phyloP scores from a whole-genome alignment of 83 land plant species.

The Picea abies region DNA sequence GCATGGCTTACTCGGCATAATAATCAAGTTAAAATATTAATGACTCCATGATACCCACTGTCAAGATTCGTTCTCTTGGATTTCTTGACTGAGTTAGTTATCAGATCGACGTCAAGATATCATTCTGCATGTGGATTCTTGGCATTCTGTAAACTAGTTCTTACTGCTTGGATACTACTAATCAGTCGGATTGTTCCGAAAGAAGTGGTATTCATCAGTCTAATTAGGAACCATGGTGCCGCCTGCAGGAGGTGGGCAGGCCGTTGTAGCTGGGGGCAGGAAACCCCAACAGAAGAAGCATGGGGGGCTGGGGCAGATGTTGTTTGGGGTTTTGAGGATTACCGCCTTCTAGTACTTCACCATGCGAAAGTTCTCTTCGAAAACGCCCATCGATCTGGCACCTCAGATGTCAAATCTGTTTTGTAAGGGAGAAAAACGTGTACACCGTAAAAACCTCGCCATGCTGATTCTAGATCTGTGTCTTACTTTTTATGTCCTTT shows the following conservation, averaged over 20 bases:
- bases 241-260: conserved; percentile 29
- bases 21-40: no score
- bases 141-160: no score
- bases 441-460: neutral
- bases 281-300: conserved; percentile 39
- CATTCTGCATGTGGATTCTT: no score
- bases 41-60: no score
- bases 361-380: conserved; percentile 78
- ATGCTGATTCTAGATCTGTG: neutral
- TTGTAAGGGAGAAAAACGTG: conserved; percentile 74
- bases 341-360: conserved; percentile 92
- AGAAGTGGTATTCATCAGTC: no score
- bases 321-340: conserved; percentile 73
- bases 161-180: no score
- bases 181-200: no score
- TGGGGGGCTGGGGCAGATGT: conserved; percentile 51
- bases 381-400: conserved; percentile 63
- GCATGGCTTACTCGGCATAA: no score
- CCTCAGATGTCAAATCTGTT: conserved; percentile 78
- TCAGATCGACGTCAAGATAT: no score
- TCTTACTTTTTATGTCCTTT: no score
- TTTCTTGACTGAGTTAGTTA: no score
- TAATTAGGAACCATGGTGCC: conserved; percentile 28
- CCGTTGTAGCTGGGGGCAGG: conserved; percentile 18
- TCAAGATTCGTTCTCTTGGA: no score